Base-by-base conservation (phyloP, 345 rosid species). In the Arabis alpina region DNA sequence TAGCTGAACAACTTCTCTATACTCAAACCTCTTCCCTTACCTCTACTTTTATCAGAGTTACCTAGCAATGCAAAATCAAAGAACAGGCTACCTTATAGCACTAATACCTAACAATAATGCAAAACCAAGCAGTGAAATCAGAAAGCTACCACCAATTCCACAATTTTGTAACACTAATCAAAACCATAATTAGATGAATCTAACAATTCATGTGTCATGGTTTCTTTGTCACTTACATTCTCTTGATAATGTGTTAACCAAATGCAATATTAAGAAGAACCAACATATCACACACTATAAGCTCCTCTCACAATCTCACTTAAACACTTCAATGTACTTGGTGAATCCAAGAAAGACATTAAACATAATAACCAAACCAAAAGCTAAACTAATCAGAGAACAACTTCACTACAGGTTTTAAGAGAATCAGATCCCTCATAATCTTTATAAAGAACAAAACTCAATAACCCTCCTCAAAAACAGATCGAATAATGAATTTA, bases 401-500 rank as follows among this genome's bases (percentile, higher is more conserved):
- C 3, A 73, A 64, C 52, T 57, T 39, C 60, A 12, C 41, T 1
- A 19, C 63, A 41, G 54, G 55, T 23, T 36, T 42, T 52, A 40
- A 34, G 32, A 47, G 70, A 54, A 54, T 54, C 60, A 68, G 75
- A 75, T 68, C 75, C 57, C 75, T 45, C 14, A 48, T 15, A 27
- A 25, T 9, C 3, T 53, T 43, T 71, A 12, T 4, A 41, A 34
- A 34, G 15, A 28, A 16, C 2, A 40, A 36, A 54, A n/a, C 59
- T 4, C 14, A 44, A 71, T 11, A 48, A 43, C 4, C 8, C 42
- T 8, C 14, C 39, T 6, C 39, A 4, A 52, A 10, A 63, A 47
- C 68, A 78, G 76, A 80, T 79, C 82, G 66, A 28, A 32, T 34
- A 2, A 9, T 27, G 13, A 67, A 12, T 48, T 40, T 0, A 72